These are phyloP conservation scores for Vaccinium darrowii DNA, from an alignment of 148 eudicot species.

Conservation along the genomic window DNA sequence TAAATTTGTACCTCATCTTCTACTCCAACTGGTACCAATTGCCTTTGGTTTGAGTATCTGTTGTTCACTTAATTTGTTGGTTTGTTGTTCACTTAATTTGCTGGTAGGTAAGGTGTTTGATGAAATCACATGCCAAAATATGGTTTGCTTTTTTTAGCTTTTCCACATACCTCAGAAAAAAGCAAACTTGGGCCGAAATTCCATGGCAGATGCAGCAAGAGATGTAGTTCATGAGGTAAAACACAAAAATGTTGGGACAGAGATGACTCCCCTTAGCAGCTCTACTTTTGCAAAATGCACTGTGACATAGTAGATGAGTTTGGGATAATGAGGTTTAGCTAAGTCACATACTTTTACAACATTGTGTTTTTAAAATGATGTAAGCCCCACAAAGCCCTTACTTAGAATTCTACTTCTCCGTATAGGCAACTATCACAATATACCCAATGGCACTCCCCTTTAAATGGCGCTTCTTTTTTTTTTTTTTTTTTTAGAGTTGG, in stretches of 20 bases:
- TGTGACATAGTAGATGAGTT: background rate
- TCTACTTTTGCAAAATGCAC: slow-evolving; percentile 27
- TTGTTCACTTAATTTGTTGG: too few relatives aligned
- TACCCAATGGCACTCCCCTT: background rate
- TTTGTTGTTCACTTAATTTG: too few relatives aligned
- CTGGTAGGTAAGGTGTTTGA: too few relatives aligned
- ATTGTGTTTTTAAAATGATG: background rate
- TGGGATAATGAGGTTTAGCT: background rate
- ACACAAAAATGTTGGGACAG: slow-evolving; percentile 81
- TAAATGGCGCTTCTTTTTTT: background rate
- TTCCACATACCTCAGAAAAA: too few relatives aligned
- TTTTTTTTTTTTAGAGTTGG: background rate
- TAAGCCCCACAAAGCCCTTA: background rate
- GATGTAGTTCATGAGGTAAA: slow-evolving; percentile 46
- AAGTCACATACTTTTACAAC: background rate
- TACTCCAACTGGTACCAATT: too few relatives aligned
- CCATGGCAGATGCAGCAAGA: slow-evolving; percentile 37
- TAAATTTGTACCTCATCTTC: too few relatives aligned
- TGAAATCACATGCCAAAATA: too few relatives aligned
- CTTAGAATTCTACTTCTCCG: background rate
- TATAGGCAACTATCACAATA: background rate
- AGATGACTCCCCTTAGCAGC: slow-evolving; percentile 87
- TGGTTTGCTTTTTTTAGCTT: too few relatives aligned
- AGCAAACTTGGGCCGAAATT: slow-evolving; percentile 31
- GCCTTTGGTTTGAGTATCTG: too few relatives aligned